Base-by-base conservation (phyloP, 768 basidiomycete species). In the Amanita polypyramis region DNA sequence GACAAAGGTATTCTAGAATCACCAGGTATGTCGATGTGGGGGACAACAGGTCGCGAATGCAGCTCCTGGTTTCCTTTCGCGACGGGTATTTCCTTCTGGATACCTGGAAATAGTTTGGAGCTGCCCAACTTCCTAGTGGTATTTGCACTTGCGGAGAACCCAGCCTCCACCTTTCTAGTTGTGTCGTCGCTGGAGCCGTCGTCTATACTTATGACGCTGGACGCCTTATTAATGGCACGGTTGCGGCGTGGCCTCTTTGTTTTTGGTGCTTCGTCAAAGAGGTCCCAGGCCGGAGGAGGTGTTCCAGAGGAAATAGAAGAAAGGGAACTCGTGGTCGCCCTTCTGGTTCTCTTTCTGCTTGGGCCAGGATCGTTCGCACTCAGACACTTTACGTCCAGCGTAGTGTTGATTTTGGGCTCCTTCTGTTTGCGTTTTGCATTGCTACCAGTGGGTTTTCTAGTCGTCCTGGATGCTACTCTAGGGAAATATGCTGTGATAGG, bases 401-500 rank as follows among this genome's bases (percentile, higher is more conserved):
- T 20, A 15, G 11, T 27, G 30, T 38, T 10, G 12, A 5, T 10
- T 15, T 29, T 20, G 14, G 25, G 19, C 10, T n/a, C n/a, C n/a
- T n/a, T n/a, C n/a, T 12, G 21, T 39, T 39, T 27, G 11, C 2
- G 46, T 8, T 47, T 47, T 21, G 37, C 8, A 4, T 10, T 15
- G 21, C 44, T 36, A n/a, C 15, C 4, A 20, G 9, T 25, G 19
- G 14, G n/a, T 21, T 39, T 25, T 29, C 19, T 40, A 14, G 34
- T 10, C 12, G 37, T 47, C 12, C 36, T 8, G 11, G 21, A 5
- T 5, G 25, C 21, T 27, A 27, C 8, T 17, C 46, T 47, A 32
- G 45, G 45, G 23, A 55, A 51, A 43, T 38, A 55, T 23, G 25
- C 15, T 5, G 54, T 52, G 19, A 53, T 50, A 12, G 54, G 51